Evolutionary conservation across 148 eudicot species (phyloP), one percentile per base, ranked within the genome.

Genomic region (Diospyros kaki): DNA sequence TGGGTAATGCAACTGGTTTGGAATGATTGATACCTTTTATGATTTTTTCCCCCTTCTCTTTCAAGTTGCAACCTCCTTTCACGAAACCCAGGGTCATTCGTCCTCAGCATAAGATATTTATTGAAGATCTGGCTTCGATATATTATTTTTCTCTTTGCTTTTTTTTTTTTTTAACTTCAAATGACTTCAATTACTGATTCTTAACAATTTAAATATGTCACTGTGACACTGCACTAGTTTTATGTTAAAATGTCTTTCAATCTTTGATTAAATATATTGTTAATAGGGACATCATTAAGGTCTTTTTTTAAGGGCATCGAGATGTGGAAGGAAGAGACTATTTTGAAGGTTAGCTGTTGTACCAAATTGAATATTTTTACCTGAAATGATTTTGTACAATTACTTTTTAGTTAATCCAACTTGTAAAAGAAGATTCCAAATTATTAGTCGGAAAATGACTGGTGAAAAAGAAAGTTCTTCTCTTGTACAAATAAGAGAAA

Each of bases 301-400:
- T 93, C 99, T 14, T 88, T 95, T 50, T 81, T 75, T 38, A 95
- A 83, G 86, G 99, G 85, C 9, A 84, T 86, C 72, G 87, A 83
- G 75, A 95, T 93, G 99, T 95, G 99, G 99, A 95, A 93, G 73
- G 94, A 95, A 75, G 99, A 95, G 86, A 87, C 91, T 45, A 64
- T 91, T 28, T 64, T 89, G 77, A 90, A 89, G 90, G 99, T 95
- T 71, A 50, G 80, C 78, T 67, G 41, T 39, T 42, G 28, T 0
- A 62, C 55, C 59, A 28, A 12, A 28, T 28, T 28, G 0, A 28
- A 28, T 28, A 28, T 28, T 0, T 28, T 28, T 28, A 28, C 28
- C 28, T 28, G 28, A 28, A 28, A 28, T 28, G 28, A 28, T 28
- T 28, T 28, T 28, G 28, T 28, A 28, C 28, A 28, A 0, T 28